phyloP scores from a whole-genome alignment of 2,329 filamentous ascomycete genomes.

The Neonectria magnoliae region DNA sequence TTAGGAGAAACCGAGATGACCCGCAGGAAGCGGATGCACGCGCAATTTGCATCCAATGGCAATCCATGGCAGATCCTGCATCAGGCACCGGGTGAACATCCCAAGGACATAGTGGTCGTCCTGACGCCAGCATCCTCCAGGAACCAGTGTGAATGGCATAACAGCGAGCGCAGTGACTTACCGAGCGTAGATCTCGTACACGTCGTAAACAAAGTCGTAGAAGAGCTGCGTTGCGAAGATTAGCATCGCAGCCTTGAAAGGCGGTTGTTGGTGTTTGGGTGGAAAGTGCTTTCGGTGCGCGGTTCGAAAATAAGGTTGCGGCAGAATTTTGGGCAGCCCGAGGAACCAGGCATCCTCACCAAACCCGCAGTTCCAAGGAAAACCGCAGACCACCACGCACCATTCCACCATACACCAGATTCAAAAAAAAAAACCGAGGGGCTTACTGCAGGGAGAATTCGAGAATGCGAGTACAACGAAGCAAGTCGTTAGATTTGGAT shows the following conservation, averaged over 20 bases:
- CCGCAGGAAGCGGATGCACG: neutral
- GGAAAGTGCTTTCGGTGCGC: constrained; percentile 4
- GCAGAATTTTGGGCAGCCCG: constrained; percentile 15
- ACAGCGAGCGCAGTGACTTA: constrained; percentile 27
- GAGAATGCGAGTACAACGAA: constrained; percentile 40
- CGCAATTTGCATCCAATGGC: neutral
- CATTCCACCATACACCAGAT: neutral
- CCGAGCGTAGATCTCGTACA: constrained; percentile 43
- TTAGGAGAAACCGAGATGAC: neutral
- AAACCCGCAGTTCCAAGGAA: neutral
- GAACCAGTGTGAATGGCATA: neutral
- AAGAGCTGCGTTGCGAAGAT: constrained; percentile 33
- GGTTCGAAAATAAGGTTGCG: constrained; percentile 18
- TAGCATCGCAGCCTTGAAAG: constrained; percentile 23
- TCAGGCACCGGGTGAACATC: neutral
- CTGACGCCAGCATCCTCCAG: neutral
- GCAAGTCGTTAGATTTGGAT: constrained; percentile 40
- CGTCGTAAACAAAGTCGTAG: constrained; percentile 43
- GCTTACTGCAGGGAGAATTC: constrained; percentile 38
- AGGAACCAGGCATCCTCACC: constrained; percentile 9
- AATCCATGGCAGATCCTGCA: neutral
- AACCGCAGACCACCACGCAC: neutral
- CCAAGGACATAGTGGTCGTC: neutral
- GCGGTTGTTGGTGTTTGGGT: constrained; percentile 4
- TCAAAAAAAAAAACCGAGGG: neutral